phyloP scores from a whole-genome alignment of 305 asterid genomes.

The Withania somnifera region DNA sequence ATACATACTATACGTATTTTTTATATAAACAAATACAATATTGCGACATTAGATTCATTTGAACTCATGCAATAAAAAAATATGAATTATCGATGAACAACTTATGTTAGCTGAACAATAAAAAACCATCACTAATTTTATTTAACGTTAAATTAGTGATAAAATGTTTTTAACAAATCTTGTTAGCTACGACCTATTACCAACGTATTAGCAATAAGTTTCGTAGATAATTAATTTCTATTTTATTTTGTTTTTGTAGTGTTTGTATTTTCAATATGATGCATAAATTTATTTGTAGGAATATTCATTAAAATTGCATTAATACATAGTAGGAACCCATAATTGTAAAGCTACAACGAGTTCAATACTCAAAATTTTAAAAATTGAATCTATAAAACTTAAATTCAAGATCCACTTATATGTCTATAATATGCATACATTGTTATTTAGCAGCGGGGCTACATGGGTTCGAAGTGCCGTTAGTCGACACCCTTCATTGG shows the following conservation, averaged over 20 bases:
- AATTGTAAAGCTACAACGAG: neutral
- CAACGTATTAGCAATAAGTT: neutral
- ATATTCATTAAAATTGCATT: too few relatives aligned
- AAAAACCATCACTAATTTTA: accelerated
- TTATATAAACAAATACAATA: accelerated
- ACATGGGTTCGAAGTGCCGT: too few relatives aligned
- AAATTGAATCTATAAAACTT: neutral
- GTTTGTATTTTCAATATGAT: neutral
- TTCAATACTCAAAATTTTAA: neutral
- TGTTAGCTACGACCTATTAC: neutral
- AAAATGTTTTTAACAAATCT: neutral
- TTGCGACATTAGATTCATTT: neutral
- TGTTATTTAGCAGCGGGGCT: neutral
- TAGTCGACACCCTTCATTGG: too few relatives aligned
- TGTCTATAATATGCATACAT: too few relatives aligned
- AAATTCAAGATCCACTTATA: too few relatives aligned
- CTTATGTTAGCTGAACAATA: accelerated
- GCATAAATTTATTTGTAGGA: neutral
- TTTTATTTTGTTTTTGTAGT: neutral
- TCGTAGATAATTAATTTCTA: neutral
- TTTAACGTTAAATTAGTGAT: neutral
- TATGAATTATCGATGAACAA: neutral
- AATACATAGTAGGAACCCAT: neutral
- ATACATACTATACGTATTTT: neutral
- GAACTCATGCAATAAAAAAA: neutral